Evolutionary conservation across 345 rosid species (phyloP).

Genomic region (Aquilaria yunnanensis): DNA sequence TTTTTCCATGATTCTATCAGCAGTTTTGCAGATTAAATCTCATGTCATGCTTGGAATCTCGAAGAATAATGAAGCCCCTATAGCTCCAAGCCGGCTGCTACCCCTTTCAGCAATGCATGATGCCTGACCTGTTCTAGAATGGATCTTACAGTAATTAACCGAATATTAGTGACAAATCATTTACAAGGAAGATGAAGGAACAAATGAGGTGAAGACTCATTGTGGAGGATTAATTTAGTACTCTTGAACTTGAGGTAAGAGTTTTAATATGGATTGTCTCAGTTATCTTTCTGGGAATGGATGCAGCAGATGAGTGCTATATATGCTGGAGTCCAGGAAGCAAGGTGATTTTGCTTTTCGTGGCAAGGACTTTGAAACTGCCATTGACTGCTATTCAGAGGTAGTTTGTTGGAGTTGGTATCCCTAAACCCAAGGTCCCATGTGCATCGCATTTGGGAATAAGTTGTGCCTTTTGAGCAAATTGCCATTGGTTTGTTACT

Average conservation of each 20-base stretch:
- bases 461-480: too few relatives aligned
- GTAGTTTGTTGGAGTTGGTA: constrained; percentile 23
- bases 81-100: constrained; percentile 43
- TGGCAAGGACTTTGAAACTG: constrained; percentile 89
- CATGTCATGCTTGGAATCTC: constrained; percentile 78
- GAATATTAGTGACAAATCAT: constrained; percentile 71
- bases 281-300: constrained; percentile 98
- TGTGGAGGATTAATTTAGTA: not conserved
- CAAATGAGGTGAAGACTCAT: constrained; percentile 55
- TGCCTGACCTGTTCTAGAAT: constrained; percentile 69
- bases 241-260: constrained; percentile 7
- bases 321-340: constrained; percentile 88
- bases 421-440: too few relatives aligned
- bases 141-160: constrained; percentile 97
- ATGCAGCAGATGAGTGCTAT: constrained; percentile 85
- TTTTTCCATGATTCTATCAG: constrained; percentile 4
- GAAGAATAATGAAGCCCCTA: constrained; percentile 65
- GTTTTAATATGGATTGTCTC: constrained; percentile 20
- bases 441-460: too few relatives aligned
- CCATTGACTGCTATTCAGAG: constrained; percentile 93
- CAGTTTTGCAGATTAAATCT: constrained; percentile 65
- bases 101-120: constrained; percentile 89
- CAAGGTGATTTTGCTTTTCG: constrained; percentile 92
- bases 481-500: too few relatives aligned
- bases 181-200: constrained; percentile 91